phyloP scores from a whole-genome alignment of 1,284 basidiomycete species.

The Gomphus sp. region DNA sequence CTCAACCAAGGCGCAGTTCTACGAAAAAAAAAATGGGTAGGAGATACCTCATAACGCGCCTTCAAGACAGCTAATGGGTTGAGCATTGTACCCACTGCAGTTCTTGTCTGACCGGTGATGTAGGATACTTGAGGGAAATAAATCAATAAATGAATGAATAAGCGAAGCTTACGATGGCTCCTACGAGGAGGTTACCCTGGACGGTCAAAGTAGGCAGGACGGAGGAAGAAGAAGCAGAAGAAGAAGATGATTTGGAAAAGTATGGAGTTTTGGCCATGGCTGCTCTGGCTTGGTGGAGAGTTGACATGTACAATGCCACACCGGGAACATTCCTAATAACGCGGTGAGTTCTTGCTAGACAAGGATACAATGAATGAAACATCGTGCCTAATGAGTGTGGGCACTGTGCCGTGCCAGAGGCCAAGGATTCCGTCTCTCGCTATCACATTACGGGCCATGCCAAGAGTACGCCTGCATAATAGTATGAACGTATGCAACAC shows the following conservation, averaged over 20 bases:
- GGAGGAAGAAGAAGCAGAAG: conserved; percentile 26
- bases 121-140: neutral
- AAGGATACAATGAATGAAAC: neutral
- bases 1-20: neutral
- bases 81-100: conserved; percentile 78
- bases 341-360: neutral
- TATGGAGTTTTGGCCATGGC: conserved; percentile 59
- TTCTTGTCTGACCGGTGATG: conserved; percentile 49
- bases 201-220: conserved; percentile 71
- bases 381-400: conserved; percentile 65
- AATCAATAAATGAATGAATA: neutral
- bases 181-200: conserved; percentile 83
- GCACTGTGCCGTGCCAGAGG: conserved; percentile 81
- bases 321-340: conserved; percentile 54
- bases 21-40: neutral
- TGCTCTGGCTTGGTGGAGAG: conserved; percentile 69
- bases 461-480: conserved; percentile 25
- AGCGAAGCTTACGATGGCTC: conserved; percentile 41
- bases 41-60: conserved; percentile 82
- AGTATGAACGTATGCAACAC: neutral
- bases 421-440: conserved; percentile 53
- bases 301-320: conserved; percentile 87
- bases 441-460: conserved; percentile 51
- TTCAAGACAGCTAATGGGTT: conserved; percentile 95
- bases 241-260: conserved; percentile 37